Percentiles rank a stretch among this genome's conserved stretches.
phyloP scores from a whole-genome alignment of 2,329 filamentous ascomycete genomes.

The Stemphylium lycopersici region DNA sequence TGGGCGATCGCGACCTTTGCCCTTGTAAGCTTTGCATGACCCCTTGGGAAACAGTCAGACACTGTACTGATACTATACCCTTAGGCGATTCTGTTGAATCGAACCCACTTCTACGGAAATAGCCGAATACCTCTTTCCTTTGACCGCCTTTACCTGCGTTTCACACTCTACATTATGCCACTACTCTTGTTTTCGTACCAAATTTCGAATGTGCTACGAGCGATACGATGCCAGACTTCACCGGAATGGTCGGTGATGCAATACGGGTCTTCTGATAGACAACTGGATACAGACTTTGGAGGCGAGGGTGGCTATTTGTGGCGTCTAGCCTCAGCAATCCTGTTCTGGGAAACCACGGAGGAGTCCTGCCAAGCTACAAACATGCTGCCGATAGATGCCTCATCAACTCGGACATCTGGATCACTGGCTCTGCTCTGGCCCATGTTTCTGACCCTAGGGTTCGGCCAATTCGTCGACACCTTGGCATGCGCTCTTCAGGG shows the following conservation, averaged over 20 bases:
- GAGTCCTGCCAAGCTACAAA: slow-evolving; percentile 75
- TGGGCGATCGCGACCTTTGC: slow-evolving; percentile 90
- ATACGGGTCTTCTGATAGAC: slow-evolving; percentile 53
- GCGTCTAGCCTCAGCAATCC: slow-evolving; percentile 70
- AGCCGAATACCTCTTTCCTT: slow-evolving; percentile 80
- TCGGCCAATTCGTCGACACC: slow-evolving; percentile 88
- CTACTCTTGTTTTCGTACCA: slow-evolving; percentile 58
- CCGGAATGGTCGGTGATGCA: slow-evolving; percentile 54
- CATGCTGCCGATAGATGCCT: slow-evolving; percentile 67
- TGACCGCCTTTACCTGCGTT: slow-evolving; percentile 64
- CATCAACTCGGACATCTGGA: slow-evolving; percentile 66
- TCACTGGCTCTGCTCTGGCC: slow-evolving; percentile 81
- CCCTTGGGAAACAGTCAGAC: not conserved
- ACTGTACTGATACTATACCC: slow-evolving; percentile 4
- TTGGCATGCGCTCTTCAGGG: slow-evolving; percentile 88
- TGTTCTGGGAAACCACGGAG: slow-evolving; percentile 76
- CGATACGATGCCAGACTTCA: slow-evolving; percentile 86
- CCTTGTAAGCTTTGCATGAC: slow-evolving; percentile 58
- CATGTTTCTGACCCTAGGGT: slow-evolving; percentile 69
- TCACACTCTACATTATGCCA: slow-evolving; percentile 43
- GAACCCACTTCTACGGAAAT: slow-evolving; percentile 91
- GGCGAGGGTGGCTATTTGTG: slow-evolving; percentile 72
- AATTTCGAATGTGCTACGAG: slow-evolving; percentile 73
- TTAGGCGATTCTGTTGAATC: slow-evolving; percentile 82
- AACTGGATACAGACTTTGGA: slow-evolving; percentile 57